Evolutionary conservation across 169 alveolate species (phyloP).

Genomic region (Plasmodium falciparum): DNA sequence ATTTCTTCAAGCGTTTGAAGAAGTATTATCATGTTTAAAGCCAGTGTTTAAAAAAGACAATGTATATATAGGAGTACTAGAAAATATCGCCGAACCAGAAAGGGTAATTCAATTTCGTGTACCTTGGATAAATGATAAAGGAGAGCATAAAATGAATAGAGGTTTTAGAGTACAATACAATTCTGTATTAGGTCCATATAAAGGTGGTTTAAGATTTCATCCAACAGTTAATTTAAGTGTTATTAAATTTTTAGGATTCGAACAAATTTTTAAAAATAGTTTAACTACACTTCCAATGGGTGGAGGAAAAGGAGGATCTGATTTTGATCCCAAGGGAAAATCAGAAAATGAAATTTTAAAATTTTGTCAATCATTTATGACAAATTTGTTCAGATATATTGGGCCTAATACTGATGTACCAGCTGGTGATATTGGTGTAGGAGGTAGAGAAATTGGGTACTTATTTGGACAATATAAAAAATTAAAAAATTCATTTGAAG

Average conservation of each 20-base stretch:
- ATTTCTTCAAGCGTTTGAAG: conserved; percentile 77
- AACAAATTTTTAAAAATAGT: conserved; percentile 90
- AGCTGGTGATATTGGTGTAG: conserved; percentile 93
- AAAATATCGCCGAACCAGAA: conserved; percentile 86
- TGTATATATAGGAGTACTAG: conserved; percentile 82
- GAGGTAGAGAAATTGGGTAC: conserved; percentile 90
- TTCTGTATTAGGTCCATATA: conserved; percentile 90
- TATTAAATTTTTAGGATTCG: conserved; percentile 90
- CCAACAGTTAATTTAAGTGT: conserved; percentile 88
- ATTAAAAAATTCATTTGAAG: conserved; percentile 82
- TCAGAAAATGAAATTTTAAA: conserved; percentile 85
- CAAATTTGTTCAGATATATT: conserved; percentile 82
- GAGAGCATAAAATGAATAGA: conserved; percentile 84
- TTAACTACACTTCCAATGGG: conserved; percentile 91
- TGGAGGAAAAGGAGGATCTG: conserved; percentile 92
- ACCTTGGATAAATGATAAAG: conserved; percentile 88
- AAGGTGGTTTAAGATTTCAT: conserved; percentile 92
- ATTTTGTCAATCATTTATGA: conserved; percentile 89
- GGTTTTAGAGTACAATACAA: conserved; percentile 90
- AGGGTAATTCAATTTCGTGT: conserved; percentile 84
- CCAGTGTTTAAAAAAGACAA: conserved; percentile 80
- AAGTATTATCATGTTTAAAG: conserved; percentile 75
- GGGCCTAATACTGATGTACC: conserved; percentile 92
- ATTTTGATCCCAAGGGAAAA: conserved; percentile 91
- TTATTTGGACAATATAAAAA: conserved; percentile 90